A percentile compares a stretch with the other conserved stretches of the same genome.
phyloP scores from a whole-genome alignment of 148 eudicot genomes.

The Mesembryanthemum crystallinum region DNA sequence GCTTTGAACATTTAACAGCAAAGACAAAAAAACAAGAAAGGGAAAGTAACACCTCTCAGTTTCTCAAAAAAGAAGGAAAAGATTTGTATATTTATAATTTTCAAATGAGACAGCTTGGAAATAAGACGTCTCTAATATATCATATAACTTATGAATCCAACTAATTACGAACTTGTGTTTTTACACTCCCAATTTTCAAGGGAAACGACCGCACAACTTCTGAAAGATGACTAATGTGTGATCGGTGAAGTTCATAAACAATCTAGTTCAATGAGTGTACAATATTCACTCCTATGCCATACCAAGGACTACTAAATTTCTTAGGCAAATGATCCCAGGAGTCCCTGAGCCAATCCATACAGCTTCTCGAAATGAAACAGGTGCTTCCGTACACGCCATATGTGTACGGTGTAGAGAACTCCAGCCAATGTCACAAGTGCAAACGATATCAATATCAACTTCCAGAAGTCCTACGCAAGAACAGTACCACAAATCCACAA shows the following conservation, averaged over 20 bases:
- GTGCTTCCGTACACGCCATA: constrained; percentile 70
- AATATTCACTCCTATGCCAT: not conserved
- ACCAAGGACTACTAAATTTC: not conserved
- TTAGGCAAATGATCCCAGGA: constrained; percentile 12
- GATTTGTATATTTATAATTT: not conserved
- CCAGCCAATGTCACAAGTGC: constrained; percentile 58
- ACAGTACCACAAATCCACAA: not conserved
- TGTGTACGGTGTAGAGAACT: constrained; percentile 57
- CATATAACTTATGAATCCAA: not conserved
- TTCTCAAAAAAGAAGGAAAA: not conserved
- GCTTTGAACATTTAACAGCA: not conserved
- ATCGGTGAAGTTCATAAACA: too few relatives aligned
- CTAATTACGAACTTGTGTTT: not conserved
- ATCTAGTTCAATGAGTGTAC: too few relatives aligned
- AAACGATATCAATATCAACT: constrained; percentile 61
- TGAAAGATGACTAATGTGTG: too few relatives aligned
- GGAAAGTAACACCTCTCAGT: not conserved
- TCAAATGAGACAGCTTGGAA: not conserved
- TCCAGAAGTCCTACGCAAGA: constrained; percentile 71
- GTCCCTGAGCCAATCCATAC: not conserved
- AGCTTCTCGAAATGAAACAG: constrained; percentile 75
- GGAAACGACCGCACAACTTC: too few relatives aligned
- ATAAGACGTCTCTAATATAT: too few relatives aligned
- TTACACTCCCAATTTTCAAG: too few relatives aligned
- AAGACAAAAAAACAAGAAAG: not conserved